Percentiles rank a stretch among this genome's conserved stretches.
phyloP scores from a whole-genome alignment of 352 stramenopile genomes.

The Pythium phragmiticola region DNA sequence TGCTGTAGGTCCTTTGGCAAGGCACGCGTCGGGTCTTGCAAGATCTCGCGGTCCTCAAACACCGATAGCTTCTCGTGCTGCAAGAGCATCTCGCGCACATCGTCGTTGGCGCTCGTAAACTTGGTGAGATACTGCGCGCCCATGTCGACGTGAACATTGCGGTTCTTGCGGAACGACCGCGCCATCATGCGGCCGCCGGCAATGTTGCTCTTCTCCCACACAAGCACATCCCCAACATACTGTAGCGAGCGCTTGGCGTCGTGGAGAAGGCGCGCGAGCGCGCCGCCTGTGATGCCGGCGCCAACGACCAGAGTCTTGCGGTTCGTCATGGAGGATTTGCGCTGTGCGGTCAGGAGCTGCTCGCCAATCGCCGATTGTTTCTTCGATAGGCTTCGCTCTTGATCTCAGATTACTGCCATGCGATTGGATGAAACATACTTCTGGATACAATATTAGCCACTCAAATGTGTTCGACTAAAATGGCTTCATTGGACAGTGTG shows the following conservation, averaged over 20 bases:
- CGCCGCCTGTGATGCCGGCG: conserved; percentile 57
- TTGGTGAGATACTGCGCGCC: conserved; percentile 70
- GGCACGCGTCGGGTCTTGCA: conserved; percentile 42
- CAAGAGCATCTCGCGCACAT: conserved; percentile 41
- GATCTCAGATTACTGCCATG: background rate
- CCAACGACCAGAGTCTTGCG: conserved; percentile 58
- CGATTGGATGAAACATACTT: background rate
- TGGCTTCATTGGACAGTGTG: conserved; percentile 6
- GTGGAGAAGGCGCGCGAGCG: conserved; percentile 50
- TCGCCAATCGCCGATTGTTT: conserved; percentile 1
- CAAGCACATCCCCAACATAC: conserved; percentile 33
- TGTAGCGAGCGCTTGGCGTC: conserved; percentile 28
- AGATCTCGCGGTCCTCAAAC: conserved; percentile 52
- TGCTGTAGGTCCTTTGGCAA: conserved; percentile 24
- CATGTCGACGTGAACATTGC: conserved; percentile 56
- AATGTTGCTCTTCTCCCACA: conserved; percentile 80
- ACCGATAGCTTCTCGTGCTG: conserved; percentile 34
- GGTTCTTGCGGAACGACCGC: conserved; percentile 58
- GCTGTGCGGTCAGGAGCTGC: background rate
- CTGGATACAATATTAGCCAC: conserved; percentile 1
- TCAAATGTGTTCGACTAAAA: background rate
- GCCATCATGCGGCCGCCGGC: conserved; percentile 64
- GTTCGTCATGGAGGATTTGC: conserved; percentile 16
- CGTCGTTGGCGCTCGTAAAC: conserved; percentile 46
- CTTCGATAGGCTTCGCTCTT: conserved; percentile 12